Percentiles rank a stretch among this genome's conserved stretches.
Evolutionary conservation across 345 rosid genomes (phyloP).

Genomic region (Tarenaya hassleriana): DNA sequence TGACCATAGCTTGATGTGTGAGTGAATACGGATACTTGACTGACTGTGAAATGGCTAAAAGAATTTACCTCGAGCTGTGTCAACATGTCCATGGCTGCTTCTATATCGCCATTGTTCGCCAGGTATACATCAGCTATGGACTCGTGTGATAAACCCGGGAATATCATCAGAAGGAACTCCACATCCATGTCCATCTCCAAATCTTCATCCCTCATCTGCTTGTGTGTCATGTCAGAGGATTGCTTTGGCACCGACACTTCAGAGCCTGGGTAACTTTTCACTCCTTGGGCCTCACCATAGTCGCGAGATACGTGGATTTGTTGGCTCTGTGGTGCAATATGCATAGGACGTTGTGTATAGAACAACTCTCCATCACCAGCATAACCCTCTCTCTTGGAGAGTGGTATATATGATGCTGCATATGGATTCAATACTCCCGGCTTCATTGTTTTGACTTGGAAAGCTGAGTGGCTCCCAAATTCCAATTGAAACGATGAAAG

Average conservation of each 20-base stretch:
- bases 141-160: slow-evolving; percentile 71
- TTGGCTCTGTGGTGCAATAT: slow-evolving; percentile 13
- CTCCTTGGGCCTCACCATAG: slow-evolving; percentile 20
- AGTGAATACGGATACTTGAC: neutral
- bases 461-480: neutral
- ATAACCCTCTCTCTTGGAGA: slow-evolving; percentile 47
- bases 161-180: slow-evolving; percentile 56
- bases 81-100: slow-evolving; percentile 76
- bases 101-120: slow-evolving; percentile 64
- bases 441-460: slow-evolving; percentile 44
- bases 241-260: slow-evolving; percentile 27
- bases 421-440: slow-evolving; percentile 64
- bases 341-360: slow-evolving; percentile 26
- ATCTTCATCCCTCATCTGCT: slow-evolving; percentile 54
- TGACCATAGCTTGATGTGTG: neutral
- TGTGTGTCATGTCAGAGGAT: slow-evolving; percentile 29
- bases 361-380: slow-evolving; percentile 25
- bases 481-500: neutral
- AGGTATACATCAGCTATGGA: slow-evolving; percentile 72
- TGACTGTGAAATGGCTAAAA: neutral
- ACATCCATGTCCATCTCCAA: slow-evolving; percentile 47
- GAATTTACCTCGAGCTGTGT: slow-evolving; percentile 66
- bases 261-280: slow-evolving; percentile 17
- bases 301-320: slow-evolving; percentile 8
- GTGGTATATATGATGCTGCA: slow-evolving; percentile 71